Conservation (phyloP, 2,329 filamentous ascomycete genomes). For the Pyrenophora teres region DNA sequence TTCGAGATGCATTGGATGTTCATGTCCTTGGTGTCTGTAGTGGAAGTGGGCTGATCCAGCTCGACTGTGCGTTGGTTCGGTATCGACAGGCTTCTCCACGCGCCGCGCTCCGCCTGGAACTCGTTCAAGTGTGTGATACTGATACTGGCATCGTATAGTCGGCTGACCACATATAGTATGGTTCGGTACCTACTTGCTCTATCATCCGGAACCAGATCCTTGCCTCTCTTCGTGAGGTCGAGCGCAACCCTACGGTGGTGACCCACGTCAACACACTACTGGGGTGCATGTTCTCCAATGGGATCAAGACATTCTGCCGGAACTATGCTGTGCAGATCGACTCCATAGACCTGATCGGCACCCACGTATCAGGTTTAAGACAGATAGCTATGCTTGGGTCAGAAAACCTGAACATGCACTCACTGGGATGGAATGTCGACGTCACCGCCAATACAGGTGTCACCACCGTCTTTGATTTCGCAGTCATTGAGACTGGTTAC, state of each 20-base stretch:
- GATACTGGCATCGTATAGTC: not conserved
- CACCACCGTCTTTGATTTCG: constrained; percentile 64
- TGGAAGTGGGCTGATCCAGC: constrained; percentile 60
- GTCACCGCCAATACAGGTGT: constrained; percentile 61
- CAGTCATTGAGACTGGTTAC: constrained; percentile 61
- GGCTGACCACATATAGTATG: constrained; percentile 50
- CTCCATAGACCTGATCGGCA: constrained; percentile 60
- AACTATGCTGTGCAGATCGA: constrained; percentile 51
- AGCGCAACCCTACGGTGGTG: constrained; percentile 58
- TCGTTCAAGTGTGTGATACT: constrained; percentile 46
- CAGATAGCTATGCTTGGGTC: constrained; percentile 22
- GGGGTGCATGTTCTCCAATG: constrained; percentile 61
- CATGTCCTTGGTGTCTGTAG: constrained; percentile 61
- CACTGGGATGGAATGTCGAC: constrained; percentile 61
- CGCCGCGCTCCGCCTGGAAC: constrained; percentile 60
- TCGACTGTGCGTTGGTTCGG: constrained; percentile 63
- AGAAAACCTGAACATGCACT: constrained; percentile 44
- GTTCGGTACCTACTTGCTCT: constrained; percentile 59
- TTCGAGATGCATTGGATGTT: constrained; percentile 49
- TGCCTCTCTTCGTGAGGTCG: constrained; percentile 61
- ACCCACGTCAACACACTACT: constrained; percentile 63
- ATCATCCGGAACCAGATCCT: constrained; percentile 62
- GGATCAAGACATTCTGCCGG: constrained; percentile 57
- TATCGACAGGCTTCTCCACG: constrained; percentile 60
- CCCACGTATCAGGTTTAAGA: constrained; percentile 58